These are phyloP conservation scores for Backusella tuberculispora DNA, from an alignment of 192 early-diverging fungal genomes.

Conservation along the genomic window DNA sequence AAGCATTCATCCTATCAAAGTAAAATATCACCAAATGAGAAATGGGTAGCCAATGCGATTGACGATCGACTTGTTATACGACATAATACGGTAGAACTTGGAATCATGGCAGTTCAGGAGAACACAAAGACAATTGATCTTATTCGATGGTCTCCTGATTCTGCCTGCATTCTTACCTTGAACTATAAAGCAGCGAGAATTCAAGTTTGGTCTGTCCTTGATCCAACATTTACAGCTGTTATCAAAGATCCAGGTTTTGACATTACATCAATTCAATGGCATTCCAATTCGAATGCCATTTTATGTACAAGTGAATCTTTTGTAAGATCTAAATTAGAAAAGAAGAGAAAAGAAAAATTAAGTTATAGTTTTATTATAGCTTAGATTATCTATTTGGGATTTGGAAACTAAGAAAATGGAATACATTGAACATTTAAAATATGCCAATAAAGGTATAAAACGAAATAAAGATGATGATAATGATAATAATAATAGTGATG, in stretches of 20 bases:
- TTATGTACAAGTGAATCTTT: constrained; percentile 1
- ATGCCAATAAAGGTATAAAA: constrained; percentile 52
- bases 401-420: constrained; percentile 52
- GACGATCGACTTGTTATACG: constrained; percentile 71
- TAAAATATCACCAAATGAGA: constrained; percentile 64
- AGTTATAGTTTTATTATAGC: constrained; percentile 26
- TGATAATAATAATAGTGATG: not conserved
- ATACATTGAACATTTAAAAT: constrained; percentile 78
- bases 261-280: constrained; percentile 2
- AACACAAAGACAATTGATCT: constrained; percentile 52
- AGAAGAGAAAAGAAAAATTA: not conserved
- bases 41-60: constrained; percentile 73
- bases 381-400: constrained; percentile 72
- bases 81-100: constrained; percentile 58
- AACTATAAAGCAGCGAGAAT: constrained; percentile 49
- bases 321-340: constrained; percentile 28
- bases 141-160: constrained; percentile 71
- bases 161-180: constrained; percentile 58
- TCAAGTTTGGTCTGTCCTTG: constrained; percentile 61
- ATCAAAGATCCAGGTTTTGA: constrained; percentile 60
- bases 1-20: constrained; percentile 61
- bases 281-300: constrained; percentile 34
- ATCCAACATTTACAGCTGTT: constrained; percentile 59
- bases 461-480: not conserved
- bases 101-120: constrained; percentile 63